Evolutionary conservation across 106 monocot genomes (phyloP).

Genomic region (Xerophyta viscosa): DNA sequence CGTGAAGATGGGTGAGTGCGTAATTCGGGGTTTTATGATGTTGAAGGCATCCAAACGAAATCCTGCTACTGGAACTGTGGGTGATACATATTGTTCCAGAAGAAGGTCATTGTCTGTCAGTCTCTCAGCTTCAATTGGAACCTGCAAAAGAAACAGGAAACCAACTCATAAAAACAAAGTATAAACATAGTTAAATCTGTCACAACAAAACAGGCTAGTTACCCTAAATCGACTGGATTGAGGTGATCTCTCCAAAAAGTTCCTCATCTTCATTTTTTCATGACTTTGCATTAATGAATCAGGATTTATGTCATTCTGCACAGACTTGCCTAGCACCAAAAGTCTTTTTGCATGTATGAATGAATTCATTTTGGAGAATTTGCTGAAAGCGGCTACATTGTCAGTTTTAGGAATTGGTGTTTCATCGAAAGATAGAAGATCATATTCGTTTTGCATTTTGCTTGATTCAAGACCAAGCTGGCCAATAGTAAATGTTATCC

Average conservation of each 20-base stretch:
- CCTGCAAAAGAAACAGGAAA: constrained; percentile 36
- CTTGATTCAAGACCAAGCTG: constrained; percentile 22
- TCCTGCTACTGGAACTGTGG: constrained; percentile 65
- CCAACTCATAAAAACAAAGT: no score
- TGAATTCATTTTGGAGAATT: constrained; percentile 9
- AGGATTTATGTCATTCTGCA: constrained; percentile 24
- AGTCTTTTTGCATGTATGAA: constrained; percentile 89
- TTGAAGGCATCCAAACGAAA: constrained; percentile 85
- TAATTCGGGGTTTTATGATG: constrained; percentile 68
- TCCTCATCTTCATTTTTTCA: constrained; percentile 60
- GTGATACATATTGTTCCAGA: constrained; percentile 64
- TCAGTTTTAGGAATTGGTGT: constrained; percentile 20
- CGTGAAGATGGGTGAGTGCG: constrained; percentile 61
- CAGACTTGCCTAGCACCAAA: constrained; percentile 66
- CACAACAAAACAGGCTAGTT: neutral
- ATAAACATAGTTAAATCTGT: no score
- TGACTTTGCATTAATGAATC: constrained; percentile 28
- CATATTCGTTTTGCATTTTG: constrained; percentile 37
- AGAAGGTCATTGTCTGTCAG: constrained; percentile 69
- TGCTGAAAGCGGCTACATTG: constrained; percentile 11
- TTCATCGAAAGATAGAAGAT: constrained; percentile 77
- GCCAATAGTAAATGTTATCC: constrained; percentile 62
- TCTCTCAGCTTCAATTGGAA: constrained; percentile 83
- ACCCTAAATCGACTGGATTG: constrained; percentile 79
- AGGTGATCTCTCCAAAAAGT: constrained; percentile 55